Base-by-base conservation (phyloP, 1,139 yeast species). In the Hemisphaericaspora xylofermentans region DNA sequence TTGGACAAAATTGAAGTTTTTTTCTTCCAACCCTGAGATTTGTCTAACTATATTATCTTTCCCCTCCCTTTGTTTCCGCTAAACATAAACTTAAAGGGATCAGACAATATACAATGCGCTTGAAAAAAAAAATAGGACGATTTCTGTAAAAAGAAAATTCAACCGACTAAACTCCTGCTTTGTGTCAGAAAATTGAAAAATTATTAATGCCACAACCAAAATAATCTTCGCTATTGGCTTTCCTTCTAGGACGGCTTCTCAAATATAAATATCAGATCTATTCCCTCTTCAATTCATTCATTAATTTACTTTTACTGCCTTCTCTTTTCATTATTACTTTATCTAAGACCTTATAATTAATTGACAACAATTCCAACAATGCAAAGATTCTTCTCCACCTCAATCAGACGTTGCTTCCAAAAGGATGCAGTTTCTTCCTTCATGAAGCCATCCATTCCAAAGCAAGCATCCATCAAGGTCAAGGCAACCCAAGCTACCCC, bases 391-490 rank as follows among this genome's bases (percentile, higher is more conserved):
- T 44, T 44, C 15, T 41, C 47, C 27, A 43, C 40, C 33, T 28
- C 40, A n/a, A 24, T 45, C 30, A 43, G 30, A 35, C 22, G 35
- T 5, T 26, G 31, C 18, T 44, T 45, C 43, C 42, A 46, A 35
- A 45, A 37, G 35, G 40, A 38, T 39, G 29, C 35, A 17, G 35
- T 38, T 28, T 33, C 39, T 21, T 32, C 17, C 24, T 18, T 36
- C 37, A 33, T 25, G 40, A 29, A 32, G 95, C 95, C 6, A 76
- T 61, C 38, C 80, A 68, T 60, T 86, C 95, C 38, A 85, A 66
- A 1, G 74, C 73, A 32, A 71, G 63, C 1, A 46, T 77, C 65
- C 41, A 74, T 61, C 64, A 84, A 82, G 16, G 18, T 36, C 21
- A 36, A 38, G 26, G 33, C 35, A 10, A 27, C 37, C 17, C 35